Conservation (phyloP, 805 yeast genomes). For the Kodamaea fukazawae region DNA sequence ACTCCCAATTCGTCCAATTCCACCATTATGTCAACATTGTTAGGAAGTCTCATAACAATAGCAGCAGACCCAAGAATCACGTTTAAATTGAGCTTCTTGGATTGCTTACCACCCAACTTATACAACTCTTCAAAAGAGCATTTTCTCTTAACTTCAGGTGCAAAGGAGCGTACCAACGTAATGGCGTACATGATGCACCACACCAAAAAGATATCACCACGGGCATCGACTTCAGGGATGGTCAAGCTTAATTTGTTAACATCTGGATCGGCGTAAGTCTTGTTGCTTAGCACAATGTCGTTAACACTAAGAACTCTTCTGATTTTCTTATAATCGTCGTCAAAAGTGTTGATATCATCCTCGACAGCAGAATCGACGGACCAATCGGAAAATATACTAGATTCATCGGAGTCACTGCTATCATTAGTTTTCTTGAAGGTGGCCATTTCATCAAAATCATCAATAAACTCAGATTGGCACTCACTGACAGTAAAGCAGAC, state of each 20-base stretch:
- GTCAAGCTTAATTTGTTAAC: conserved; percentile 24
- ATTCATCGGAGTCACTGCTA: conserved; percentile 27
- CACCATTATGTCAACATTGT: conserved; percentile 44
- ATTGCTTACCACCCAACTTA: conserved; percentile 16
- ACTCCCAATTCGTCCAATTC: conserved; percentile 39
- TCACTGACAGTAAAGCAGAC: conserved; percentile 40
- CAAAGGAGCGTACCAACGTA: conserved; percentile 30
- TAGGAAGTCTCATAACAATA: conserved; percentile 44
- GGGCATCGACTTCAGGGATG: conserved; percentile 37
- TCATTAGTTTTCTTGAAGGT: conserved; percentile 17
- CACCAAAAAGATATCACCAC: conserved; percentile 38
- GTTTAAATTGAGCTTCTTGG: conserved; percentile 28
- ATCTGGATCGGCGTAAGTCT: conserved; percentile 15
- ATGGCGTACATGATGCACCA: conserved; percentile 42
- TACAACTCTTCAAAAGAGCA: conserved; percentile 26
- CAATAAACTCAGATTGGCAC: conserved; percentile 31
- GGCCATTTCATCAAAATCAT: conserved; percentile 32
- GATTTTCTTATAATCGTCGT: conserved; percentile 21
- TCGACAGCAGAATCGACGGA: conserved; percentile 16
- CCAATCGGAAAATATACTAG: conserved; percentile 26
- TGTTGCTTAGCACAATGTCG: conserved; percentile 26
- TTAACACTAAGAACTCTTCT: conserved; percentile 32
- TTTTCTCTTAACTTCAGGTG: conserved; percentile 29
- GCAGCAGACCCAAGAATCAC: conserved; percentile 33
- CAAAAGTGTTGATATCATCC: conserved; percentile 4